phyloP scores from a whole-genome alignment of 1,139 yeast species.

The Debaryomyces sp. region DNA sequence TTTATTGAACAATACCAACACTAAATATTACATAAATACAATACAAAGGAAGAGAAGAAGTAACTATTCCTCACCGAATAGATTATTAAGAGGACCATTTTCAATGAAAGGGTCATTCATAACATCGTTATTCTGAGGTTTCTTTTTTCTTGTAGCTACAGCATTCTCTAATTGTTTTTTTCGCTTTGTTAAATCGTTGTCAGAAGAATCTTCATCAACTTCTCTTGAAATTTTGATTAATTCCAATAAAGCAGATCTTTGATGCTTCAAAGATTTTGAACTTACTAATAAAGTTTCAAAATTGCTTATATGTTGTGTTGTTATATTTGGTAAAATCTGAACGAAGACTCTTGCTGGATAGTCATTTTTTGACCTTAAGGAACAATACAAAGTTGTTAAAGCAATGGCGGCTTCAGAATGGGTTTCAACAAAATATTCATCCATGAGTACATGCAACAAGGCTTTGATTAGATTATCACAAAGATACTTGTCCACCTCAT shows the following conservation, averaged over 20 bases:
- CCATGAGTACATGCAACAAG: constrained; percentile 58
- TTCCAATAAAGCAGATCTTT: constrained; percentile 71
- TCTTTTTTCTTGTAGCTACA: constrained; percentile 40
- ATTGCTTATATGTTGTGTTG: constrained; percentile 46
- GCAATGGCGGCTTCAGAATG: constrained; percentile 92
- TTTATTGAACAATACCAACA: neutral
- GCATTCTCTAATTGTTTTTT: constrained; percentile 53
- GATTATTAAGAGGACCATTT: constrained; percentile 58
- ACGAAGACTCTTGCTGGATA: constrained; percentile 55
- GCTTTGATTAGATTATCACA: constrained; percentile 58
- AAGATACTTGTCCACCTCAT: constrained; percentile 77
- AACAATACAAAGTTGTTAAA: constrained; percentile 76
- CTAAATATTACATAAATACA: neutral
- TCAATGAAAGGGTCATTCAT: constrained; percentile 71
- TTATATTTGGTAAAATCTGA: constrained; percentile 45
- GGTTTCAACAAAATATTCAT: constrained; percentile 81
- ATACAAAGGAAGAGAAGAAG: neutral
- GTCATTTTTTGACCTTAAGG: constrained; percentile 64
- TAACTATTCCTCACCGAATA: constrained; percentile 47
- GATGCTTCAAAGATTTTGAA: constrained; percentile 72
- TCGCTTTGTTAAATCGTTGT: constrained; percentile 45
- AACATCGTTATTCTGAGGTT: constrained; percentile 49
- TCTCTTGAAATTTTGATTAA: constrained; percentile 54
- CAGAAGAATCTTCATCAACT: constrained; percentile 25
- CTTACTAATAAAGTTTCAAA: constrained; percentile 64